A percentile compares a stretch with the other conserved stretches of the same genome.
These are phyloP conservation scores for Coccomyxa sp. DNA, from an alignment of 139 green algal species.

Conservation along the genomic window DNA sequence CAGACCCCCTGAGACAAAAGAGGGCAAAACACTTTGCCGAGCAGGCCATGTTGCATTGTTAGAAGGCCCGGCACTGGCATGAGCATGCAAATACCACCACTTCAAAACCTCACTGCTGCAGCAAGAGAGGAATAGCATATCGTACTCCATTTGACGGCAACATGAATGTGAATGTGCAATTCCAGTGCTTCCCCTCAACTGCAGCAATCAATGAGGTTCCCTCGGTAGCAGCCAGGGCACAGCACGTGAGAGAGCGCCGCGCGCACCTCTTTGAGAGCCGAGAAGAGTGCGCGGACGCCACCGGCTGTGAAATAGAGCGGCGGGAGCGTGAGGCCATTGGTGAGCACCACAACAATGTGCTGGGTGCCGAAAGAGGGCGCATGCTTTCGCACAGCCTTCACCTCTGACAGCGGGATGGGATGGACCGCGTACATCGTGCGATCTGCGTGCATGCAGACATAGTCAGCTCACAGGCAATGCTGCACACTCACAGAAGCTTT, in stretches of 20 bases:
- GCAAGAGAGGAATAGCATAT: too few species aligned
- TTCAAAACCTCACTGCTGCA: too few species aligned
- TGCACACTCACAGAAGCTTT: not conserved
- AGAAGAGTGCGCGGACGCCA: slow-evolving; percentile 59
- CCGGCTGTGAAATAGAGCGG: slow-evolving; percentile 72
- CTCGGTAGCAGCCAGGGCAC: too few species aligned
- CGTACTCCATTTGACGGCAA: too few species aligned
- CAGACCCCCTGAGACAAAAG: too few species aligned
- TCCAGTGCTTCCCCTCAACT: too few species aligned
- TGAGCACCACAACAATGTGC: slow-evolving; percentile 68
- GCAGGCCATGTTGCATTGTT: too few species aligned
- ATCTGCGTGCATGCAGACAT: slow-evolving; percentile 26
- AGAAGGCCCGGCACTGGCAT: too few species aligned
- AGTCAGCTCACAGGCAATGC: not conserved
- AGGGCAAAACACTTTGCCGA: too few species aligned
- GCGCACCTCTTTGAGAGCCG: slow-evolving; percentile 51
- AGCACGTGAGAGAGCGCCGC: not conserved
- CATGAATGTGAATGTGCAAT: too few species aligned
- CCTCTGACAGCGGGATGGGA: slow-evolving; percentile 73
- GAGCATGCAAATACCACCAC: too few species aligned
- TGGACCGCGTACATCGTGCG: slow-evolving; percentile 64
- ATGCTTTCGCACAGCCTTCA: slow-evolving; percentile 66
- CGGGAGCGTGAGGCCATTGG: slow-evolving; percentile 66
- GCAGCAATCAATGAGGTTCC: too few species aligned
- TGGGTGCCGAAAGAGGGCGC: slow-evolving; percentile 65